Conservation (phyloP, 192 early-diverging fungal species). For the Haplosporangium gracile region DNA sequence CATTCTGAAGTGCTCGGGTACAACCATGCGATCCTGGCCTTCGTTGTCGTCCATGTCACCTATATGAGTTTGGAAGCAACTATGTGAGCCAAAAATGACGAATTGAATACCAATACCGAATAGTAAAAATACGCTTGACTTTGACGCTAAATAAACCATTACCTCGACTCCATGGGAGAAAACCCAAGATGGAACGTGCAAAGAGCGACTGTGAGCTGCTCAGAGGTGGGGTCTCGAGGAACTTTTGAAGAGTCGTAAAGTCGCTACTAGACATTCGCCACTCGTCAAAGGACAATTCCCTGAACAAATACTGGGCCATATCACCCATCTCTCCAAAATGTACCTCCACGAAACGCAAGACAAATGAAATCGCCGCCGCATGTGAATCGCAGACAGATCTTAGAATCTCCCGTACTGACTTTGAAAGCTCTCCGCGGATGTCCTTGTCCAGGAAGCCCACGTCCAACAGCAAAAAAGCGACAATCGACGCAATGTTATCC, state of each 20-base stretch:
- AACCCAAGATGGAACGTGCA: conserved; percentile 28
- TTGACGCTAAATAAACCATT: background rate
- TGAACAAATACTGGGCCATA: conserved; percentile 64
- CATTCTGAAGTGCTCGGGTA: conserved; percentile 13
- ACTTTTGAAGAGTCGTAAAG: conserved; percentile 37
- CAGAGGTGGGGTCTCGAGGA: conserved; percentile 46
- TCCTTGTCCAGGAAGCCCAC: conserved; percentile 57
- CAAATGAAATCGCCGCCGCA: conserved; percentile 48
- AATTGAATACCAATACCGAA: background rate
- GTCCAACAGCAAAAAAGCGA: conserved; percentile 56
- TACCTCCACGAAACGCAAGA: conserved; percentile 54
- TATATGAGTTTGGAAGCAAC: background rate
- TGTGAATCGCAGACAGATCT: conserved; percentile 52
- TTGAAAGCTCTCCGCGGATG: conserved; percentile 55
- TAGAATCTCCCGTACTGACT: conserved; percentile 59
- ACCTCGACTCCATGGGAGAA: conserved; percentile 30
- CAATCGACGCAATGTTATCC: conserved; percentile 30
- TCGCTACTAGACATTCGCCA: conserved; percentile 58
- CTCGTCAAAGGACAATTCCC: conserved; percentile 53
- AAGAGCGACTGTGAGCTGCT: conserved; percentile 31
- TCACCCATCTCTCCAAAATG: conserved; percentile 56
- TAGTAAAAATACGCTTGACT: background rate
- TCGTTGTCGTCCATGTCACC: background rate
- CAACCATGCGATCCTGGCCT: background rate
- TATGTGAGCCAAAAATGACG: background rate